Evolutionary conservation across 805 yeast species (phyloP).

Genomic region (Wickerhamiella siamensis): DNA sequence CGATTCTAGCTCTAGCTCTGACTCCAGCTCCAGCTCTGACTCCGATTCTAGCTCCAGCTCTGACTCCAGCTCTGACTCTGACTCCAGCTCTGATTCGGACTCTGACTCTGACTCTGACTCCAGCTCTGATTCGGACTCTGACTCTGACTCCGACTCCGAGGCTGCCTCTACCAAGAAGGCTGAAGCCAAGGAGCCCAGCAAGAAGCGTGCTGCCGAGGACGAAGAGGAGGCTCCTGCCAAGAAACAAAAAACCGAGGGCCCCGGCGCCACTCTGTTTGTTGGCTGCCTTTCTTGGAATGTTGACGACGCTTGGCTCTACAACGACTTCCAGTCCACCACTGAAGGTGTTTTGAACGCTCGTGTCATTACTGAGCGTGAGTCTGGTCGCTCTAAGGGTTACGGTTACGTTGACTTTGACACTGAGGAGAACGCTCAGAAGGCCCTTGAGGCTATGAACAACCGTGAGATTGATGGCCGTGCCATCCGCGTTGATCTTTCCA

Average conservation of each 20-base stretch:
- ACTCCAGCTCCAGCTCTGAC: slow-evolving; percentile 23
- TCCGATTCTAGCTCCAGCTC: slow-evolving; percentile 20
- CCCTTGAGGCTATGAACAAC: slow-evolving; percentile 74
- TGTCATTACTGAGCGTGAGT: slow-evolving; percentile 83
- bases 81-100: slow-evolving; percentile 23
- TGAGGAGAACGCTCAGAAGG: slow-evolving; percentile 69
- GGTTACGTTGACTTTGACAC: slow-evolving; percentile 81
- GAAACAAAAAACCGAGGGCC: slow-evolving; percentile 25
- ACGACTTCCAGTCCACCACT: slow-evolving; percentile 57
- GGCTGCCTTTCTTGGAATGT: slow-evolving; percentile 96
- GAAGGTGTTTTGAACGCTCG: slow-evolving; percentile 84
- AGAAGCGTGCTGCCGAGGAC: slow-evolving; percentile 31
- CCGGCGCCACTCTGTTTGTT: slow-evolving; percentile 66
- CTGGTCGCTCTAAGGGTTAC: slow-evolving; percentile 92
- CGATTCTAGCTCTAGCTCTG: slow-evolving; percentile 11
- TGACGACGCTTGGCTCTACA: slow-evolving; percentile 85
- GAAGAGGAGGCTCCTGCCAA: slow-evolving; percentile 34
- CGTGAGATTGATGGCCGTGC: slow-evolving; percentile 95
- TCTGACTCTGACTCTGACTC: slow-evolving; percentile 21
- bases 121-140: slow-evolving; percentile 19
- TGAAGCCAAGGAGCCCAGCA: slow-evolving; percentile 24
- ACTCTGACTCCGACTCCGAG: slow-evolving; percentile 17
- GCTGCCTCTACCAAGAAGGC: slow-evolving; percentile 18
- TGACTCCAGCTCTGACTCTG: slow-evolving; percentile 18
- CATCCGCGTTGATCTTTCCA: slow-evolving; percentile 83